These are phyloP conservation scores for Cucurbitaria berberidis DNA, from an alignment of 2,329 filamentous ascomycete genomes.

Conservation along the genomic window DNA sequence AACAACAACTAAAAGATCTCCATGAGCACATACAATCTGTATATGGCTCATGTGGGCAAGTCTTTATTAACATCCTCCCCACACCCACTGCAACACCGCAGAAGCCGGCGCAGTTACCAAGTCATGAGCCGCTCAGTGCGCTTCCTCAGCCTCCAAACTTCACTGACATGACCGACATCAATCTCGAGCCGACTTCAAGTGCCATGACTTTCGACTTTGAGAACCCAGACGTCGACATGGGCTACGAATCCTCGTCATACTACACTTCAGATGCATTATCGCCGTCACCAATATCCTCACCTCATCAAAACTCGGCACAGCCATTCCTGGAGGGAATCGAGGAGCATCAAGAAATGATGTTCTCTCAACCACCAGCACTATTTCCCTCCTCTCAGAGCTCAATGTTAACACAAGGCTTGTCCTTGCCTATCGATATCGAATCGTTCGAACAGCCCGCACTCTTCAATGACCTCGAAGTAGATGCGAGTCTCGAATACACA, in stretches of 20 bases:
- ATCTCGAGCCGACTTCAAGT: conserved; percentile 50
- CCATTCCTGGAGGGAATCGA: conserved; percentile 45
- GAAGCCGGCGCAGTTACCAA: conserved; percentile 47
- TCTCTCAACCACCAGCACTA: conserved; percentile 40
- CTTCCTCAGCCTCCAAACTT: conserved; percentile 65
- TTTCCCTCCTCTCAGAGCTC: conserved; percentile 31
- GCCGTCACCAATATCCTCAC: conserved; percentile 50
- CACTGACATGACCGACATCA: conserved; percentile 58
- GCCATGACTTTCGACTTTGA: conserved; percentile 50
- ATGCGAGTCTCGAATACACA: conserved; percentile 73
- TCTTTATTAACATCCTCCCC: conserved; percentile 58
- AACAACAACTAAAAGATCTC: conserved; percentile 51
- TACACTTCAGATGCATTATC: conserved; percentile 59
- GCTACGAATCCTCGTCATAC: conserved; percentile 58
- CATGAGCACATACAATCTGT: conserved; percentile 53
- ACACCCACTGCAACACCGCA: conserved; percentile 58
- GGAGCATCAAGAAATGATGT: conserved; percentile 41
- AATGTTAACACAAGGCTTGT: conserved; percentile 28
- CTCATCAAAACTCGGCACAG: conserved; percentile 42
- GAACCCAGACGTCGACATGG: conserved; percentile 51
- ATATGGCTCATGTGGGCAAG: conserved; percentile 51
- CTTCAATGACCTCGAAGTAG: conserved; percentile 58
- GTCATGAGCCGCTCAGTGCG: conserved; percentile 57
- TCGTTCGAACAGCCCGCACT: conserved; percentile 26
- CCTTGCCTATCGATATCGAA: conserved; percentile 23